phyloP scores from a whole-genome alignment of 345 rosid species.

The Acer campestre region DNA sequence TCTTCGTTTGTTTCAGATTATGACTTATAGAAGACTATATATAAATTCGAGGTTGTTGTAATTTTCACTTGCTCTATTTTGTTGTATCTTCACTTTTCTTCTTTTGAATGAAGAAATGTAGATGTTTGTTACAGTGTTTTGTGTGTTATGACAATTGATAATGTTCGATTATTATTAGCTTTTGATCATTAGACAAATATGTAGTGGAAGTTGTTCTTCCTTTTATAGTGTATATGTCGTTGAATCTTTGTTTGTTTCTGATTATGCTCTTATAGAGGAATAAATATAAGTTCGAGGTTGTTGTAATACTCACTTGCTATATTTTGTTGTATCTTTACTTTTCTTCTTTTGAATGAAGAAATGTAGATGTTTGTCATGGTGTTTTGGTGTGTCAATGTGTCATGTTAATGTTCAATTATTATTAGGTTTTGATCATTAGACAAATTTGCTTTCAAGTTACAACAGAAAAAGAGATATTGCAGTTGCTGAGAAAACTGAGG shows the following conservation, averaged over 20 bases:
- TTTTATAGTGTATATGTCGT: background rate
- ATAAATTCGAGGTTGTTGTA: background rate
- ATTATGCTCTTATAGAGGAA: background rate
- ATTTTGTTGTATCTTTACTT: background rate
- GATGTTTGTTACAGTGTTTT: background rate
- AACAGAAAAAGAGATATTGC: background rate
- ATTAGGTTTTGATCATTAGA: background rate
- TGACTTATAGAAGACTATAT: background rate
- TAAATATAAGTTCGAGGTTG: background rate
- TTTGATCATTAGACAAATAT: background rate
- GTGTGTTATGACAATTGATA: no score
- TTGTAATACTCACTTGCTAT: background rate
- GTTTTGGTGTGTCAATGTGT: background rate
- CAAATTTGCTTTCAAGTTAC: background rate
- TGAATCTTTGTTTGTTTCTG: background rate
- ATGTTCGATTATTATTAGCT: background rate
- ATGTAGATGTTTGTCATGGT: background rate
- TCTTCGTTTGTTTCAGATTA: background rate
- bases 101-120: background rate
- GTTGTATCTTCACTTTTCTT: background rate
- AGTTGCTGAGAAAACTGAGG: background rate
- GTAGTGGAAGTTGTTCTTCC: no score
- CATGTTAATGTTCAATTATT: no score
- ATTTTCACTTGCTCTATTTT: background rate
- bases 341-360: background rate